phyloP scores from a whole-genome alignment of 2,329 filamentous ascomycete species.

The Pseudogymnoascus sp. region DNA sequence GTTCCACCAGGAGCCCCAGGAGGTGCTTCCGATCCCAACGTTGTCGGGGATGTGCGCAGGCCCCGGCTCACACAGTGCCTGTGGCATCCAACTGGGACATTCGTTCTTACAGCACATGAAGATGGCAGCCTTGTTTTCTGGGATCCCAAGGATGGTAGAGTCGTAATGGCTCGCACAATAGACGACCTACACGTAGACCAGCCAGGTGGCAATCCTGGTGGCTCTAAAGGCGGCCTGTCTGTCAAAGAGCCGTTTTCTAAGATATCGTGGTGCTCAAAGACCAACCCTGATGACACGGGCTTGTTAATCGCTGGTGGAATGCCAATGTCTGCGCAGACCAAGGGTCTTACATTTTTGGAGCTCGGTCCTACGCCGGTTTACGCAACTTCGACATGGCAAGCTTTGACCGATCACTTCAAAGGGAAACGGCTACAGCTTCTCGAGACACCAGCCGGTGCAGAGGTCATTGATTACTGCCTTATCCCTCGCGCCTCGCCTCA shows the following conservation, averaged over 20 bases:
- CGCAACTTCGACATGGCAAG: constrained; percentile 82
- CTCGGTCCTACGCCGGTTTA: constrained; percentile 84
- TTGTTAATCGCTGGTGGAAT: constrained; percentile 79
- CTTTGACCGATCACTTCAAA: constrained; percentile 68
- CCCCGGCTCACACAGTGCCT: constrained; percentile 74
- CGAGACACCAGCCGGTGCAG: constrained; percentile 66
- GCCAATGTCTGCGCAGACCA: constrained; percentile 55
- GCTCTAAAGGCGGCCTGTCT: constrained; percentile 42
- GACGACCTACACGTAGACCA: constrained; percentile 66
- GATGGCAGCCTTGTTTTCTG: constrained; percentile 90
- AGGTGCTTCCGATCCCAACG: constrained; percentile 52
- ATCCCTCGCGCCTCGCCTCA: constrained; percentile 78
- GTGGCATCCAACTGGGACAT: constrained; percentile 77
- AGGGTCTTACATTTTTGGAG: constrained; percentile 82
- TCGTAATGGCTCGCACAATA: constrained; percentile 76
- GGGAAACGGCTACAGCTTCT: constrained; percentile 66
- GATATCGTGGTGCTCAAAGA: constrained; percentile 88
- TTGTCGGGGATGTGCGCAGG: constrained; percentile 52
- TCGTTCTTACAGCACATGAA: constrained; percentile 26
- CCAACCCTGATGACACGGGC: constrained; percentile 87
- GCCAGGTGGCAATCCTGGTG: constrained; percentile 40
- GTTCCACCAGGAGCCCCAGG: constrained; percentile 76
- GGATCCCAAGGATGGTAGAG: constrained; percentile 81
- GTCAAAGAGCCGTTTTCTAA: constrained; percentile 67
- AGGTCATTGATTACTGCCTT: constrained; percentile 72